Conservation (phyloP, 78 protist species). For the Speleostelium caveatum region DNA sequence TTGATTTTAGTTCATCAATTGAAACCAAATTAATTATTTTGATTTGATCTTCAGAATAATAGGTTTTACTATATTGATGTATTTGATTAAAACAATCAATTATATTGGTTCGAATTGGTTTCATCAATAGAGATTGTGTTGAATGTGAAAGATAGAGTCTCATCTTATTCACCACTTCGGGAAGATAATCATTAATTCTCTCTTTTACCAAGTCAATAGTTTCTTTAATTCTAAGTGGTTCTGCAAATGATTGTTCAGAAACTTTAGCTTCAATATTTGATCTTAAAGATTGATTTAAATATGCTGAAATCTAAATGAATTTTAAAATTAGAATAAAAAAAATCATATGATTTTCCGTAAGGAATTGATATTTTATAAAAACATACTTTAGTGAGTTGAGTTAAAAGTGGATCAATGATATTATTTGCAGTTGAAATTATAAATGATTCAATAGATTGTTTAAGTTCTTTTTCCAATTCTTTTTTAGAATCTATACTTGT, state of each 20-base stretch:
- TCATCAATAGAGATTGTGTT: constrained; percentile 36
- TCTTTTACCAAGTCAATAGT: constrained; percentile 2
- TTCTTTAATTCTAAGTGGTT: constrained; percentile 34
- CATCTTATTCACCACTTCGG: constrained; percentile 33
- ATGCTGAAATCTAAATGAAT: constrained; percentile 35
- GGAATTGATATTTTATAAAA: background rate
- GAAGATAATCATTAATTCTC: constrained; percentile 12
- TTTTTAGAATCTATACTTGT: constrained; percentile 77
- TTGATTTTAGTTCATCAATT: constrained; percentile 4
- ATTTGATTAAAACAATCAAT: constrained; percentile 70
- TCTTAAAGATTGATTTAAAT: constrained; percentile 17
- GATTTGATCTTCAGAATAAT: constrained; percentile 50
- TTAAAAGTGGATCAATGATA: constrained; percentile 59
- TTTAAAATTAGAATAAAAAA: background rate
- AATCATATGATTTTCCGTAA: background rate
- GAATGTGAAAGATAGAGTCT: constrained; percentile 16
- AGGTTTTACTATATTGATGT: constrained; percentile 43
- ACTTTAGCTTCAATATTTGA: constrained; percentile 6
- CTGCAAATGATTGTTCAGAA: constrained; percentile 71
- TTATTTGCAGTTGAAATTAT: constrained; percentile 60
- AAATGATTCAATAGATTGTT: constrained; percentile 65
- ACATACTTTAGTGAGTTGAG: constrained; percentile 52
- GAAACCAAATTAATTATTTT: constrained; percentile 19
- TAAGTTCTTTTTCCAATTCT: constrained; percentile 80
- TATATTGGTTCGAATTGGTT: constrained; percentile 70